Conservation (phyloP, 2,329 filamentous ascomycete species). For the Leptographium radiaticola region DNA sequence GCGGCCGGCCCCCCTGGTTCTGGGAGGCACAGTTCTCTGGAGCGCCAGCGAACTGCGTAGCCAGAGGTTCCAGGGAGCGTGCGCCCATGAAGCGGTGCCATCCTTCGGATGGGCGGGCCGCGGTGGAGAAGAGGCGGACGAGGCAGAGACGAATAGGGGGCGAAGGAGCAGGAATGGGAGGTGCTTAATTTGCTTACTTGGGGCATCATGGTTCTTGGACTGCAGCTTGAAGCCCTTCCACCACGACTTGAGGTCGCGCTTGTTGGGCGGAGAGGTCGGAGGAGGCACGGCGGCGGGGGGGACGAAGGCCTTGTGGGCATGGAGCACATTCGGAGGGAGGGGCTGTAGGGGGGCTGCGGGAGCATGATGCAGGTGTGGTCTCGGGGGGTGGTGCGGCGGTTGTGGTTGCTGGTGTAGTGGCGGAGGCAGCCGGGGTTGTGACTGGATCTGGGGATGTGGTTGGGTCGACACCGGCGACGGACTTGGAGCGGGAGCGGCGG, state of each 20-base stretch:
- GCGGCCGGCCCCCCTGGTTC: too few species aligned
- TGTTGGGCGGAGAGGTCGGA: constrained; percentile 61
- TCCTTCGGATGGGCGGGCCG: too few species aligned
- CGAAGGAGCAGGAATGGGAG: background rate
- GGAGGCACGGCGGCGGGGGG: constrained; percentile 18
- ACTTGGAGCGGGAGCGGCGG: background rate
- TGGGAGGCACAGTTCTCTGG: background rate
- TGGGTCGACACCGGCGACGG: background rate
- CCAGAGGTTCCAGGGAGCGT: too few species aligned
- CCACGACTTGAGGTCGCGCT: constrained; percentile 85
- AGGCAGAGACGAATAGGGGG: background rate
- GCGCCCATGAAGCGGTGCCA: too few species aligned
- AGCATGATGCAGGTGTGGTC: background rate
- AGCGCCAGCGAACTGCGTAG: background rate
- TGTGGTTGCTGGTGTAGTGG: background rate
- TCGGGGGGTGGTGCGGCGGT: background rate
- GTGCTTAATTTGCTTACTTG: constrained; percentile 13
- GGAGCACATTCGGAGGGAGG: constrained; percentile 6
- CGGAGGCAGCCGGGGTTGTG: constrained; percentile 5
- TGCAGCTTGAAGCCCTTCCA: constrained; percentile 88
- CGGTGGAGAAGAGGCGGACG: background rate
- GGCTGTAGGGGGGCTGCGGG: constrained; percentile 1
- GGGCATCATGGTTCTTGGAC: constrained; percentile 37
- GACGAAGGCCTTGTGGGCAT: background rate
- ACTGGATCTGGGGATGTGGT: background rate